Evolutionary conservation across 176 grass and related monocot genomes (phyloP).

Genomic region (Melocanna baccifera): DNA sequence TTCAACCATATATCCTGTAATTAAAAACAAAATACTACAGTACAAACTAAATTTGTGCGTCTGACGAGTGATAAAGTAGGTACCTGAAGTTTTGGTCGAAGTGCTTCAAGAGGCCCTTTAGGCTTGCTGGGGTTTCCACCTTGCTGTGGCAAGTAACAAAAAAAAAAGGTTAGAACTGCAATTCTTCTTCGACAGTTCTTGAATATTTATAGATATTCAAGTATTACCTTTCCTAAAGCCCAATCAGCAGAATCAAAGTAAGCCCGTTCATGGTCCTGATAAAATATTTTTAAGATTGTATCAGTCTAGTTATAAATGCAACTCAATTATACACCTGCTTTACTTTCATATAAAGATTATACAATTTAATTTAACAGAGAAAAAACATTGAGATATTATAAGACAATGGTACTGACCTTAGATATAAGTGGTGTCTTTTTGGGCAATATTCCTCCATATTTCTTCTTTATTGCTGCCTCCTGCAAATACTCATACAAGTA

Average conservation of each 20-base stretch:
- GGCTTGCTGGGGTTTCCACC: conserved; percentile 71
- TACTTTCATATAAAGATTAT: not conserved
- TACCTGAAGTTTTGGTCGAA: conserved; percentile 91
- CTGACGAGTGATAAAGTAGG: not conserved
- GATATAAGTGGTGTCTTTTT: conserved; percentile 85
- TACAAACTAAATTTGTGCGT: not conserved
- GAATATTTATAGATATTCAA: not conserved
- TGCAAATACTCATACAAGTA: conserved; percentile 21
- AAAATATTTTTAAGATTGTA: conserved; percentile 30
- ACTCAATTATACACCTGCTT: not conserved
- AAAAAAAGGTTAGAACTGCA: not conserved
- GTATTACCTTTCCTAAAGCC: conserved; percentile 87
- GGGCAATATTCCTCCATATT: conserved; percentile 68
- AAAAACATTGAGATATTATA: not conserved
- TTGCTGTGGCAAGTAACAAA: conserved; percentile 52
- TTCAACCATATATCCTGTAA: not conserved
- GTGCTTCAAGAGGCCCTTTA: conserved; percentile 89
- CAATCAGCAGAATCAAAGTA: conserved; percentile 99
- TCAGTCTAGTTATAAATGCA: conserved; percentile 1
- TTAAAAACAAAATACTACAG: not conserved
- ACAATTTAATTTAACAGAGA: not conserved
- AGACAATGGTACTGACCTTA: conserved; percentile 44
- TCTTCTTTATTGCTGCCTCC: conserved; percentile 81
- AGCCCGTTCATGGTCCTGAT: conserved; percentile 88
- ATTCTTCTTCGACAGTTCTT: not conserved